Conservation (phyloP, 2,329 filamentous ascomycete genomes). For the Graphilbum ipis-grandicollis region DNA sequence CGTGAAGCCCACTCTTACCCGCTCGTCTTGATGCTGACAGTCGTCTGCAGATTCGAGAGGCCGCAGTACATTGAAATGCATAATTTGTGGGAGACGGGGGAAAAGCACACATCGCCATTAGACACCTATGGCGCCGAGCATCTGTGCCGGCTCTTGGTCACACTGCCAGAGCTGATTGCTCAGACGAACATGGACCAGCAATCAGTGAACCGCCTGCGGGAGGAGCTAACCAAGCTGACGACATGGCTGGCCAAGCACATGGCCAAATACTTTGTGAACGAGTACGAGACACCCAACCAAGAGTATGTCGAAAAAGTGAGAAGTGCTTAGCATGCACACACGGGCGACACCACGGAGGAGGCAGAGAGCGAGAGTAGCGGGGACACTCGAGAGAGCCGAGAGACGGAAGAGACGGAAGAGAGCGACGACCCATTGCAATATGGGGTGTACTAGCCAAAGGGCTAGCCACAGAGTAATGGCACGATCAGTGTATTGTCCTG, state of each 20-base stretch:
- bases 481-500: too few relatives aligned
- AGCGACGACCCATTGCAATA: background rate
- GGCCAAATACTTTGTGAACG: slow-evolving; percentile 56
- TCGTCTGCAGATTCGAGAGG: slow-evolving; percentile 60
- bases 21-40: background rate
- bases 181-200: slow-evolving; percentile 97
- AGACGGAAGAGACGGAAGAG: too few relatives aligned
- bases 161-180: slow-evolving; percentile 80
- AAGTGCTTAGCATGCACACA: slow-evolving; percentile 17
- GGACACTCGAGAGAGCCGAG: too few relatives aligned
- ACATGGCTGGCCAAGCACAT: slow-evolving; percentile 69
- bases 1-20: slow-evolving; percentile 6
- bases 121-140: slow-evolving; percentile 92
- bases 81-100: slow-evolving; percentile 41
- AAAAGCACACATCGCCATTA: slow-evolving; percentile 47
- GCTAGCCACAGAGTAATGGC: too few relatives aligned
- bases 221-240: slow-evolving; percentile 76
- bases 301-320: slow-evolving; percentile 56
- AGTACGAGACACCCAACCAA: slow-evolving; percentile 56
- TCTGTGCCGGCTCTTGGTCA: slow-evolving; percentile 71
- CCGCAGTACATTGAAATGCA: slow-evolving; percentile 69
- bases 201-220: slow-evolving; percentile 70
- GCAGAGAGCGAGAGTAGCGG: background rate
- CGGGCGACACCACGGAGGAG: background rate
- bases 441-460: background rate